Base-by-base conservation (phyloP, 805 yeast species). In the Kazachstania viticola region DNA sequence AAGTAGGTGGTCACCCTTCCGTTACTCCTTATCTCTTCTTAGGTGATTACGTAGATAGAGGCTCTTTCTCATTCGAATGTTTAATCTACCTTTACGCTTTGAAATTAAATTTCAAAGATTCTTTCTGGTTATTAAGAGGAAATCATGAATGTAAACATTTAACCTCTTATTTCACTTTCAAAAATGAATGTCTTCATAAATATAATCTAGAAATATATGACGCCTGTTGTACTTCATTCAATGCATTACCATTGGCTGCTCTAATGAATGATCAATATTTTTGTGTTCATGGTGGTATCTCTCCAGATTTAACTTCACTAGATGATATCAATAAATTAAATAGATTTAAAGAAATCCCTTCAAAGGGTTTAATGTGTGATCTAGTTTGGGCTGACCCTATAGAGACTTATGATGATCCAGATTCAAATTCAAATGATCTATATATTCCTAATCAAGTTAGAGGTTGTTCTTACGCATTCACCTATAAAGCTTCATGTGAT, bases 41-140 rank as follows among this genome's bases (percentile, higher is more conserved):
- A 34, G 96, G 97, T 12, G 97, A 88, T 58, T 88, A 87, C 51
- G 96, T 88, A 14, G 98, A 88, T 59, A 67, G 98, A 41, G 98
- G 98, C 3, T 73, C 81, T 15, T 87, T 81, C 50, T 80, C 95
- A 11, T 71, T 84, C 38, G 98, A 88, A 55, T 75, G 82, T 48
- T 58, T 80, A 29, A 54, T 88, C 26, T 78, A 80, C 44, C 57
- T 88, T 33, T 85, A 82, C 64, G 59, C 93, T 4, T 59, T 85
- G 49, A 88, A 88, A 54, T 62, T 85, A 46, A 77, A 72, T 48
- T 79, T 73, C 54, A 88, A 88, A 5, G 55, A 62, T 17, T 71
- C 80, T 4, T 71, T 88, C 44, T 81, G 79, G 73, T 64, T 88
- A 68, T 65, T 88, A 33, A 64, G 97, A 39, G 97, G 98, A 9